Evolutionary conservation across 139 green algal species (phyloP).

Genomic region (Closterium sp.): DNA sequence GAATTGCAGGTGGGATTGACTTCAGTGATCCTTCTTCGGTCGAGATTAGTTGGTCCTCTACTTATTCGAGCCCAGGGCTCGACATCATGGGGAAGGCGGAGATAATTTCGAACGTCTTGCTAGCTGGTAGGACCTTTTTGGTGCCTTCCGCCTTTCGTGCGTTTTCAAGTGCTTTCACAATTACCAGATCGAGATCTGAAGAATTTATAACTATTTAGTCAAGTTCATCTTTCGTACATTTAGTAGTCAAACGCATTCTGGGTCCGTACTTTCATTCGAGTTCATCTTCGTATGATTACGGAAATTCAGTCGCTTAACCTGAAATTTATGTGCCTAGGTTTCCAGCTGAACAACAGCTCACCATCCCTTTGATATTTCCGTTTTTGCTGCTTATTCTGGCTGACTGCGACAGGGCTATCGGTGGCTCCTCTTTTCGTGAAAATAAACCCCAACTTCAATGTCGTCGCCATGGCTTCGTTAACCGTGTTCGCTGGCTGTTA

Average conservation of each 20-base stretch:
- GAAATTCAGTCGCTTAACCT: too few species aligned
- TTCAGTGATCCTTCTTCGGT: too few species aligned
- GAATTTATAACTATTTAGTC: too few species aligned
- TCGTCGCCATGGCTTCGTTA: slow-evolving; percentile 77
- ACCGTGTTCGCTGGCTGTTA: slow-evolving; percentile 81
- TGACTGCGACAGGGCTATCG: neutral
- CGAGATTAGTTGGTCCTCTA: too few species aligned
- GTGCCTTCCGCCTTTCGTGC: neutral
- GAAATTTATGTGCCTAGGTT: neutral
- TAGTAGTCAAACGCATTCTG: neutral
- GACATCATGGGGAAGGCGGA: neutral
- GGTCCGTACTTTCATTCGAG: neutral
- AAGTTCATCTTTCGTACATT: neutral
- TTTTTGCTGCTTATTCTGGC: neutral
- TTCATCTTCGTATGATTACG: too few species aligned
- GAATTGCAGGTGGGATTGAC: too few species aligned
- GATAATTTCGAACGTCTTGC: neutral
- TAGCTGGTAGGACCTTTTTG: neutral
- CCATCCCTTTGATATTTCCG: neutral
- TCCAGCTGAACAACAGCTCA: neutral
- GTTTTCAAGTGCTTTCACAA: neutral
- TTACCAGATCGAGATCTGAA: too few species aligned
- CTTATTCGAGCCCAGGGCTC: neutral
- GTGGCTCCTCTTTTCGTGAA: slow-evolving; percentile 51
- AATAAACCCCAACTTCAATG: slow-evolving; percentile 75